Evolutionary conservation across 257 asterid genomes (phyloP), one percentile per base, ranked within the genome.

Genomic region (Solanum corneliomulleri): DNA sequence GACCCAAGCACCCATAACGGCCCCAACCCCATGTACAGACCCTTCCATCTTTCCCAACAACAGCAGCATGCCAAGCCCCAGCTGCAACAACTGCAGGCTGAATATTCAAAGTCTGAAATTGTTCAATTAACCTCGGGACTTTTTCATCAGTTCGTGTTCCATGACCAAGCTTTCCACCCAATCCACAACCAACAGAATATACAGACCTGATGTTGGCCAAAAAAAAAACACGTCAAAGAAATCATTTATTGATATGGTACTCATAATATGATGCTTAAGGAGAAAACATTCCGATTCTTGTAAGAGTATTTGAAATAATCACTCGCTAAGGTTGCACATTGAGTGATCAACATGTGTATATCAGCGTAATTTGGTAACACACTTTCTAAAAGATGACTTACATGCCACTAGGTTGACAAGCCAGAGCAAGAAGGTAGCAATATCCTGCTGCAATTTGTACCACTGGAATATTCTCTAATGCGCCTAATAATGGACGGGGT

Each of bases 11-110:
- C 7, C 99, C 99, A 37, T 96, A 95, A 31, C 98, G 97, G 2
- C 99, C 99, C 99, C 99, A 97, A 13, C 99, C 99, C 99, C 99
- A 97, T 1, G 99, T 97, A 91, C 99, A 97, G 5, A 97, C 99
- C 80, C 99, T 89, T 66, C 99, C 99, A 68, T 97, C 99, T 83
- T 91, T 94, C 78, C 99, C 99, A 0, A 95, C 99, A 69, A 95
- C 99, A 47, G 99, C 99, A 66, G 99, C 98, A 75, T 97, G 99
- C 99, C 99, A 97, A 86, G 99, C 98, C 75, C 99, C 99, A 2
- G 99, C 98, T 11, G 99, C 97, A 87, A 97, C 98, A 45, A 93
- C 99, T 14, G 89, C 86, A 2, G 99, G 99, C 88, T 97, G 98
- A 88, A 97, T 94, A 89, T 94, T 95, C 91, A 97, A 87, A 4